phyloP scores from a whole-genome alignment of 2,329 filamentous ascomycete species.

The Pestalotiopsis fici region DNA sequence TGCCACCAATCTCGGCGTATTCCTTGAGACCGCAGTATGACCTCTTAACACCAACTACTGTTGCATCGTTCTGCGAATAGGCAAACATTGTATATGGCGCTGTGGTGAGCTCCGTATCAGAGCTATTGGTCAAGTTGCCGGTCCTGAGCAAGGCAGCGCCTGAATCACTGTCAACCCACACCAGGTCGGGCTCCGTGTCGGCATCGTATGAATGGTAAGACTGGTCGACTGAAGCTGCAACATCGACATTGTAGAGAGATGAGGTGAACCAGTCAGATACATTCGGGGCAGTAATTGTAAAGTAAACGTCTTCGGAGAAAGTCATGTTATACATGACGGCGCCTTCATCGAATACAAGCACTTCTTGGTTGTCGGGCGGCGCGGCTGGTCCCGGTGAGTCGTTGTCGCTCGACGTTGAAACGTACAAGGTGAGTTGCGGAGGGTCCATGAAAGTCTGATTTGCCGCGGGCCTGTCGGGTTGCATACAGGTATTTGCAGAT shows the following conservation, averaged over 20 bases:
- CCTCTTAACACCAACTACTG: constrained; percentile 69
- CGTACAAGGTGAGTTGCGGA: constrained; percentile 76
- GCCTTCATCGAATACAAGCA: constrained; percentile 62
- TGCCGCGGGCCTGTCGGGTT: constrained; percentile 58
- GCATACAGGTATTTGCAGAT: constrained; percentile 82
- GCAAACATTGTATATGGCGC: constrained; percentile 80
- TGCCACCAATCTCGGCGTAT: constrained; percentile 63
- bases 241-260: constrained; percentile 69
- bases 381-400: constrained; percentile 65
- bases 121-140: constrained; percentile 64
- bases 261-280: constrained; percentile 57
- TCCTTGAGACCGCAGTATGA: constrained; percentile 81
- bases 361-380: constrained; percentile 43
- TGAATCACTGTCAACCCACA: constrained; percentile 84
- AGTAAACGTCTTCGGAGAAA: constrained; percentile 68
- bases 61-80: constrained; percentile 58
- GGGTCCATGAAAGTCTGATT: constrained; percentile 47
- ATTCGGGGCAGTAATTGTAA: constrained; percentile 73
- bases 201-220: constrained; percentile 71
- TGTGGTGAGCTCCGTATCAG: constrained; percentile 52
- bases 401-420: constrained; percentile 68
- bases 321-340: constrained; percentile 67
- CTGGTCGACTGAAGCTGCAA: constrained; percentile 80
- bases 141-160: constrained; percentile 79
- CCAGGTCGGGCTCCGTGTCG: constrained; percentile 56